Base-by-base conservation (phyloP, 257 asterid species). In the Nemophila menziesii region DNA sequence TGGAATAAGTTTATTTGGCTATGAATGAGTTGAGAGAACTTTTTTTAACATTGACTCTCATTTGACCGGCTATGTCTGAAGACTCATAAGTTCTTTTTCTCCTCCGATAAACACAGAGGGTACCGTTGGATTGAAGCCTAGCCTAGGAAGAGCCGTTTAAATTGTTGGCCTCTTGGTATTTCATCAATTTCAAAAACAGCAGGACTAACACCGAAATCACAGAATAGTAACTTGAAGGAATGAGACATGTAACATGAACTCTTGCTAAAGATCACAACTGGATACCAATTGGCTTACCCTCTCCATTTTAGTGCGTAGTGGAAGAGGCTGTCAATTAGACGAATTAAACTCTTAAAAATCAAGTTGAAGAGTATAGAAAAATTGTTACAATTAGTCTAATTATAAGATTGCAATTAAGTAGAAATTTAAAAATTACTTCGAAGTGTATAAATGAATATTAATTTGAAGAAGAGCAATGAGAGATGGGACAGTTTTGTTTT, bases 81-180 rank as follows among this genome's bases (percentile, higher is more conserved):
- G 93, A 38, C 74, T 71, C 87, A 75, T 80, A 43, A 84, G 52
- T 67, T 84, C 95, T 37, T 70, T 73, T 11, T 72, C 77, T 22
- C 93, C 95, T 0, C 81, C 86, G 9, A 84, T 73, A 72, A 77
- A 84, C 53, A 84, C 79, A 2, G 75, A 84, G 0, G 93, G 95
- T 8, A 67, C 64, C 0, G 72, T 39, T 0, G 93, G 80, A 44
- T 60, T 74, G 43, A 75, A 63, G 0, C 92, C 92, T 5, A 53
- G 57, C 29, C 61, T 57, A 9, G 62, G 21, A 11, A 84, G 60
- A 0, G 83, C 80, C 44, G 85, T 66, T 84, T 93, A 51, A 84
- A 77, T 2, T 84, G 93, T n/a, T 62, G 57, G 11, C 93, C 80
- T 49, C 65, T 43, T 0, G 72, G 16, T 39, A 77, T 64, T 59